phyloP scores from a whole-genome alignment of 140 eudicot species.

The Stevia rebaudiana region DNA sequence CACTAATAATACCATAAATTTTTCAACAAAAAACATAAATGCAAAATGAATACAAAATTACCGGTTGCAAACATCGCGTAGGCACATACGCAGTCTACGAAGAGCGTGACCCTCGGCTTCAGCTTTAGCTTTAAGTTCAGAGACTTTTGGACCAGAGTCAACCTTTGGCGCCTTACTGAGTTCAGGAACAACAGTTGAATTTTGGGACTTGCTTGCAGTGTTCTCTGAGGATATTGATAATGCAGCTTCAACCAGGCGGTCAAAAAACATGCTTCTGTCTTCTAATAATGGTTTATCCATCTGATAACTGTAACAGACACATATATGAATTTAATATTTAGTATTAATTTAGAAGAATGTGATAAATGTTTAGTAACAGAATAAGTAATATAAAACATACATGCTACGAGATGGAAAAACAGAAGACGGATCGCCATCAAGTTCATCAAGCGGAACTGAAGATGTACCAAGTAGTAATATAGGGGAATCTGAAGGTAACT shows the following conservation, averaged over 20 bases:
- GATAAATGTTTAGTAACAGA: neutral
- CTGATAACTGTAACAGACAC: conserved; percentile 45
- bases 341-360: too few relatives aligned
- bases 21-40: neutral
- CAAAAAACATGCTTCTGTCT: conserved; percentile 69
- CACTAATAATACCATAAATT: neutral
- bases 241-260: conserved; percentile 69
- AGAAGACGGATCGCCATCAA: conserved; percentile 43
- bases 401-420: conserved; percentile 55
- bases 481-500: conserved; percentile 83
- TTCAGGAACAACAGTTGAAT: conserved; percentile 57
- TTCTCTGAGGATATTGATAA: conserved; percentile 65
- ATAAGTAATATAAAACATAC: conserved; percentile 40
- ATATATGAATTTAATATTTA: conserved; percentile 8
- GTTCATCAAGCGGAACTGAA: conserved; percentile 47
- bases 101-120: conserved; percentile 97
- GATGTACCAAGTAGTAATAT: conserved; percentile 82
- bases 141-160: conserved; percentile 78
- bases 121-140: conserved; percentile 83
- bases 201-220: conserved; percentile 31
- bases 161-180: conserved; percentile 95
- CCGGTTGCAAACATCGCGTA: conserved; percentile 97
- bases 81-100: conserved; percentile 93
- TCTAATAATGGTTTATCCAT: conserved; percentile 64
- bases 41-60: conserved; percentile 20